Conservation (phyloP, 441 rosid species). For the Melastoma candidum region DNA sequence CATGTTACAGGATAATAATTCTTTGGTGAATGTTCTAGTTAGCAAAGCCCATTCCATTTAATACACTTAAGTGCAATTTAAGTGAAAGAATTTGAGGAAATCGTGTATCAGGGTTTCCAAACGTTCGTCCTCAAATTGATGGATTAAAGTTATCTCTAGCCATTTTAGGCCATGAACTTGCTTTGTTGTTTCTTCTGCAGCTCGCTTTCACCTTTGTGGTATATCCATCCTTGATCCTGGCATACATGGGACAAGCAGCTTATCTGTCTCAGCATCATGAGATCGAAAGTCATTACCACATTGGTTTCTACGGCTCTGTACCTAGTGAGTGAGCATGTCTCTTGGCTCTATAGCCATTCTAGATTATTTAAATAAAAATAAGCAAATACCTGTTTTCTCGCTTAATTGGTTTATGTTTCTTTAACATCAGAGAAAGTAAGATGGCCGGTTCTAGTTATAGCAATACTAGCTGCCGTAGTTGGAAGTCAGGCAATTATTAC, state of each 20-base stretch:
- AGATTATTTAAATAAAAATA: no score
- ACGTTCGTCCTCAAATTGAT: no score
- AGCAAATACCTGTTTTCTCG: slow-evolving; percentile 14
- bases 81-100: no score
- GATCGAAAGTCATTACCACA: slow-evolving; percentile 40
- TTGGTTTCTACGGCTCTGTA: slow-evolving; percentile 83
- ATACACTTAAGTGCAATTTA: no score
- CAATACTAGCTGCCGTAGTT: slow-evolving; percentile 44
- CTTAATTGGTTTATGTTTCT: neutral
- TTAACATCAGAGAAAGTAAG: slow-evolving; percentile 47
- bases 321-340: slow-evolving; percentile 36
- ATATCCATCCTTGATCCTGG: slow-evolving; percentile 77
- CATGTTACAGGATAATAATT: slow-evolving; percentile 7
- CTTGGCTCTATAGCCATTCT: no score
- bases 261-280: slow-evolving; percentile 71
- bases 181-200: slow-evolving; percentile 22
- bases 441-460: slow-evolving; percentile 94
- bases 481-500: slow-evolving; percentile 20
- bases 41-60: no score
- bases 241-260: slow-evolving; percentile 97
- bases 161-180: no score
- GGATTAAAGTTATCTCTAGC: no score
- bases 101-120: no score
- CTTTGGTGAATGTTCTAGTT: no score
- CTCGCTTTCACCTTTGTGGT: slow-evolving; percentile 73